A percentile compares a stretch with the other conserved stretches of the same genome.
phyloP scores from a whole-genome alignment of 1,284 basidiomycete species.

The Volvariella volvacea region DNA sequence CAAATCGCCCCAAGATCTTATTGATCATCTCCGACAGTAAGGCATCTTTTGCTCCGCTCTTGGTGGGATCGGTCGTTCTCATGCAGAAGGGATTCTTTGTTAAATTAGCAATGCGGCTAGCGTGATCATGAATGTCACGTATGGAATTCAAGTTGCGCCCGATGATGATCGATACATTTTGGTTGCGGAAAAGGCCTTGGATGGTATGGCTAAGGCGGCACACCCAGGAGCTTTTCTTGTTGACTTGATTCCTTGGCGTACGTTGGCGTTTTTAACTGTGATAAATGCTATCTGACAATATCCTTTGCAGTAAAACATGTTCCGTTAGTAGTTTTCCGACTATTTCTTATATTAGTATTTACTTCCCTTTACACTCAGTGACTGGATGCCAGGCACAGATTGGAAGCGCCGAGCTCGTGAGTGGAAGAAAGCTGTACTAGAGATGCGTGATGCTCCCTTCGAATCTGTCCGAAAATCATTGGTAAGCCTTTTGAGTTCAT shows the following conservation, averaged over 20 bases:
- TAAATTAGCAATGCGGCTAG: constrained; percentile 31
- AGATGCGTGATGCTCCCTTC: constrained; percentile 30
- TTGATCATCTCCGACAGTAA: constrained; percentile 38
- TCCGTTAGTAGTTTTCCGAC: constrained; percentile 17
- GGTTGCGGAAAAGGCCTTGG: constrained; percentile 28
- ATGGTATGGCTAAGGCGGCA: constrained; percentile 29
- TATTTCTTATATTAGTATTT: background rate
- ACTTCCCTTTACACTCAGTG: constrained; percentile 11
- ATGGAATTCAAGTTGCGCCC: constrained; percentile 25
- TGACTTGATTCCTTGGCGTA: constrained; percentile 27
- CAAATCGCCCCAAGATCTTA: constrained; percentile 27
- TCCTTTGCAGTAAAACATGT: constrained; percentile 26
- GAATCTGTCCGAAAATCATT: constrained; percentile 19
- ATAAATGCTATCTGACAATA: background rate
- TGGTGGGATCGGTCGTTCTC: background rate
- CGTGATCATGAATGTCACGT: constrained; percentile 29
- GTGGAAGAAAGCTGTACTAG: constrained; percentile 27
- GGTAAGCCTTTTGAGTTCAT: constrained; percentile 13
- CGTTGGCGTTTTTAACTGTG: constrained; percentile 7
- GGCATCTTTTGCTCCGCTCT: constrained; percentile 11
- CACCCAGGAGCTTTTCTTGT: constrained; percentile 31
- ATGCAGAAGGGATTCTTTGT: background rate
- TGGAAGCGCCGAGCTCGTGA: constrained; percentile 29
- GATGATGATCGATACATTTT: constrained; percentile 26
- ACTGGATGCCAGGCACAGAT: constrained; percentile 31